Base-by-base conservation (phyloP, 192 early-diverging fungal species). In the Chytriomyces sp. region DNA sequence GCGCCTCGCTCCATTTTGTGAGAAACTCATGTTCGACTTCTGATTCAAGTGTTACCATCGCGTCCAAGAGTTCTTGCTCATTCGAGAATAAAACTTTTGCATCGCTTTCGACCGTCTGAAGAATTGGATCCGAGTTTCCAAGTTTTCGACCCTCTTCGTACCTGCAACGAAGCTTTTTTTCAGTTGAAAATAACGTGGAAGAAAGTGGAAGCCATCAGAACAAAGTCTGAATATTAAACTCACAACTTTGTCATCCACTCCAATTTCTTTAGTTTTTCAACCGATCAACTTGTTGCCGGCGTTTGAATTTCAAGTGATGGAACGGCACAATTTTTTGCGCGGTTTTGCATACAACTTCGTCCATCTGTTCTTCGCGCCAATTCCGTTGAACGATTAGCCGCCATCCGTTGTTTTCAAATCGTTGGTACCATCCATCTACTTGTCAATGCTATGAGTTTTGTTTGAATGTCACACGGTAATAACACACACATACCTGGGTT, bases 391-490 rank as follows among this genome's bases (percentile, higher is more conserved):
- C 71, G 6, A 90, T 86, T 6, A 87, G 84, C 47, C 89, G 74
- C 89, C 89, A 90, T 6, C 85, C 89, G 69, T 90, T 90, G 70
- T 86, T 86, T 72, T 90, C 89, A 18, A 85, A 45, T 50, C 89
- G 73, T 24, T 78, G 67, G 75, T 90, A 90, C 89, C 89, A 90
- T 26, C 82, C 84, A 35, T 65, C 84, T 81, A 26, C 4, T 35
- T 7, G n/a, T 23, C 7, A 69, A 45, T 20, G 5, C 46, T 48
- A 35, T 57, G 7, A 26, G 53, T 3, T n/a, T 28, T 67, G 60
- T 23, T 45, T 20, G 20, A 49, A 64, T 45, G 28, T 45, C 64
- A 53, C 68, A 50, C 0, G 53, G 2, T 28, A 2, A n/a, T 2
- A 26, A 64, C 26, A 35, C 10, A n/a, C n/a, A 64, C n/a, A 64